Conservation (phyloP, 768 basidiomycete species). For the Mycena pura region DNA sequence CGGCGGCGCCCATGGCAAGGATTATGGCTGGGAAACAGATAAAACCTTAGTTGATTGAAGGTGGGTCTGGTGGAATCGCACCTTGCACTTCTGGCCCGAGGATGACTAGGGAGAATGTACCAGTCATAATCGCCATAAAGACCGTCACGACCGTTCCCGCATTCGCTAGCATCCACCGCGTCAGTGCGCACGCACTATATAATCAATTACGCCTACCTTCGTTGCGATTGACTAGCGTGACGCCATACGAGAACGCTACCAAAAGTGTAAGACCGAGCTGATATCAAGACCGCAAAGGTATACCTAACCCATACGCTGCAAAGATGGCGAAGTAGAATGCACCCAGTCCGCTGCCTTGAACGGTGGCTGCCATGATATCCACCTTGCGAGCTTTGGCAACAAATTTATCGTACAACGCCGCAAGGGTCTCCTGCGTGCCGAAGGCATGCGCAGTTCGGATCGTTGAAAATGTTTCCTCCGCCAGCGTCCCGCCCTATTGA, state of each 20-base stretch:
- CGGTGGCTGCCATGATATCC: slow-evolving; percentile 63
- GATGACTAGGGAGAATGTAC: slow-evolving; percentile 86
- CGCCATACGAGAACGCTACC: slow-evolving; percentile 86
- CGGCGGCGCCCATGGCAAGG: slow-evolving; percentile 82
- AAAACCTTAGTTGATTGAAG: neutral
- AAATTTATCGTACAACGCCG: slow-evolving; percentile 68
- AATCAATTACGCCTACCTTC: slow-evolving; percentile 28
- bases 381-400: slow-evolving; percentile 58
- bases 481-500: slow-evolving; percentile 71
- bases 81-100: slow-evolving; percentile 89
- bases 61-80: slow-evolving; percentile 26
- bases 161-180: neutral
- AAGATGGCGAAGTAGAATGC: slow-evolving; percentile 88
- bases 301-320: slow-evolving; percentile 70
- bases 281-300: neutral
- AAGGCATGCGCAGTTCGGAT: slow-evolving; percentile 93
- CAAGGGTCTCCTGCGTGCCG: slow-evolving; percentile 73
- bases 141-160: slow-evolving; percentile 71
- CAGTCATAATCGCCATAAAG: slow-evolving; percentile 82
- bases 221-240: slow-evolving; percentile 74
- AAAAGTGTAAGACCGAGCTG: neutral
- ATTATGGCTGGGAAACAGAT: slow-evolving; percentile 59
- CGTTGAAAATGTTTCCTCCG: slow-evolving; percentile 92
- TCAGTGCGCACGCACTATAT: neutral
- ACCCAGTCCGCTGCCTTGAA: slow-evolving; percentile 65